Base-by-base conservation (phyloP, 23 red algal species). In the Chondrus crispus region DNA sequence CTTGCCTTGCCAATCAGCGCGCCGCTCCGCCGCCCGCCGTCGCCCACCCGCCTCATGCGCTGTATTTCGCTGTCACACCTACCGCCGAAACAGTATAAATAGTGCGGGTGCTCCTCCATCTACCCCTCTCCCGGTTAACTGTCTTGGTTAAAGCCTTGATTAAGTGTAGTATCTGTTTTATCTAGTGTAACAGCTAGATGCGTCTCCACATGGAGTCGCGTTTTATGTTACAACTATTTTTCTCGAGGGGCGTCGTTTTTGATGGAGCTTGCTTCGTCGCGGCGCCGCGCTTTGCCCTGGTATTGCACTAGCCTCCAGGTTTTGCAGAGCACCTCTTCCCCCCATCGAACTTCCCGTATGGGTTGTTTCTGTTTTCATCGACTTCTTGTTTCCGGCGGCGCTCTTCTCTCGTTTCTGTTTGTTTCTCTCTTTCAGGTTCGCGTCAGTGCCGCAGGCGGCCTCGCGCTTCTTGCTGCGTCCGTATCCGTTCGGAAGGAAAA, bases 141-240 rank as follows among this genome's bases (percentile, higher is more conserved):
- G 87, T 90, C 87, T 90, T 90, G 87, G 87, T 90, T 64, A 79
- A 90, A 92, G 93, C 93, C 88, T 91, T 86, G 93, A 95, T 95
- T 91, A 95, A 88, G 81, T 95, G 93, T 95, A 95, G 93, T 95
- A 95, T 95, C 93, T 95, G 93, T 95, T 95, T 88, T 95, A 95
- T 95, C 93, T 88, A 95, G 81, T 88, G 93, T 95, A 95, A 95
- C 93, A 88, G 81, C 81, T 95, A 88, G 93, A 95, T 95, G 87
- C 83, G 93, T 72, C 68, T 79, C 93, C 93, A 95, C 84, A 85
- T 88, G 81, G 93, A 49, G 68, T 77, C 83, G 83, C 85, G 72
- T 69, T 95, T 72, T 78, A 68, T 95, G 93, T 95, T 95, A 95
- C 93, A 87, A 88, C 86, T 89, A 95, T 95, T 95, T 95, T 95